Percentiles rank a stretch among this genome's conserved stretches.
These are phyloP conservation scores for Isoetes taiwanensis DNA, from an alignment of 75 land plant genomes.

Conservation along the genomic window DNA sequence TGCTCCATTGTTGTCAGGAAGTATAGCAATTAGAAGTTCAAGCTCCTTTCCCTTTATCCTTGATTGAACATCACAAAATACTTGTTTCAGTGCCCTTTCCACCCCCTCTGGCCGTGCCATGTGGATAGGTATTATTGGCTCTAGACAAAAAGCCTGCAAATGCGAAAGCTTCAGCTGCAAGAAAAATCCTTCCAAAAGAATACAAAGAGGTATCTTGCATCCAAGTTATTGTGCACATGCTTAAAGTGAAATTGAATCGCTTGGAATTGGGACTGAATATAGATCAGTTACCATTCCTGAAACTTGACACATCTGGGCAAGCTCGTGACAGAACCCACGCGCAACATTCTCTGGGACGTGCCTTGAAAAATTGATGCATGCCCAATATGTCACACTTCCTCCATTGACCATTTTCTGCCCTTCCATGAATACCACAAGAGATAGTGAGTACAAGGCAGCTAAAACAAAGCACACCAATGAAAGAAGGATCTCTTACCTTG, in stretches of 20 bases:
- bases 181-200: neutral
- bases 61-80: constrained; percentile 34
- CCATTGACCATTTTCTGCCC: constrained; percentile 84
- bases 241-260: neutral
- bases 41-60: constrained; percentile 50
- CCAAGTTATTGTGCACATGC: neutral
- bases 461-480: no score
- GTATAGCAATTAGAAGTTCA: constrained; percentile 61
- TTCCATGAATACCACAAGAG: no score
- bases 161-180: neutral
- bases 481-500: constrained; percentile 32
- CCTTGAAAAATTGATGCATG: constrained; percentile 59
- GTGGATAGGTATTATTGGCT: constrained; percentile 51
- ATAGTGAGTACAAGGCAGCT: no score
- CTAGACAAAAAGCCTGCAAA: constrained; percentile 48
- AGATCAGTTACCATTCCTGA: constrained; percentile 50
- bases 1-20: constrained; percentile 83
- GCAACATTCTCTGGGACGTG: constrained; percentile 54
- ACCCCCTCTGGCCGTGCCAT: constrained; percentile 63
- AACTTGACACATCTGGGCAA: constrained; percentile 55
- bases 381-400: constrained; percentile 52
- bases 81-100: constrained; percentile 43
- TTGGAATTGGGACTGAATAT: neutral
- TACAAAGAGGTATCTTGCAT: neutral
- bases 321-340: constrained; percentile 48